Conservation (phyloP, 495 filamentous ascomycete species). For the Annulohypoxylon bovei region DNA sequence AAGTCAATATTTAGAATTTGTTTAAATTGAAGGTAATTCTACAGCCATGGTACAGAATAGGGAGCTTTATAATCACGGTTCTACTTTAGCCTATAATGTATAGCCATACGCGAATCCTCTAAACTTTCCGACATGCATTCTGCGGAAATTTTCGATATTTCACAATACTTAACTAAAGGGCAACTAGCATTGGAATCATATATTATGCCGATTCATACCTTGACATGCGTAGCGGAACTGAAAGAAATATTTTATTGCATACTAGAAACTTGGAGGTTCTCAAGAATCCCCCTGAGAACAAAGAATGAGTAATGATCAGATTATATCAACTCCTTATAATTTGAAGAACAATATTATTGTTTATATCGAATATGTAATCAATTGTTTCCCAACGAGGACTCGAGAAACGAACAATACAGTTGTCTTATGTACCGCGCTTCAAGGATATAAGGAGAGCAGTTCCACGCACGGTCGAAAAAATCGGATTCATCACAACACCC, state of each 20-base stretch:
- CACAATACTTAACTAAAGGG: too few species aligned
- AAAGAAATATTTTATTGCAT: too few species aligned
- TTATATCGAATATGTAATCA: background rate
- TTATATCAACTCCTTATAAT: too few species aligned
- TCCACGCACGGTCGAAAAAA: background rate
- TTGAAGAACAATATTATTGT: constrained; percentile 9
- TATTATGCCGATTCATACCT: too few species aligned
- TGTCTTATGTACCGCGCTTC: background rate
- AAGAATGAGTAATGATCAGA: background rate
- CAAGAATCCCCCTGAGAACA: too few species aligned
- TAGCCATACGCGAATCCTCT: background rate
- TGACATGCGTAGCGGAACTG: too few species aligned
- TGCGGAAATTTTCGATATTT: too few species aligned
- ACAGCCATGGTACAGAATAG: background rate
- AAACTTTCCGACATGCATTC: background rate
- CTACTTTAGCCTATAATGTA: constrained; percentile 29
- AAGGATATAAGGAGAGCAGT: background rate
- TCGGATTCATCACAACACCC: background rate
- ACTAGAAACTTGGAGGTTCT: too few species aligned
- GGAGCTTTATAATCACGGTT: background rate
- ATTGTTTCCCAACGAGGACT: too few species aligned
- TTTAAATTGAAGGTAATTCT: background rate
- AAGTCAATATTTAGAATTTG: background rate
- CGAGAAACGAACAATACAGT: background rate
- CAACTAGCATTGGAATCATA: too few species aligned